Base-by-base conservation (phyloP, 805 yeast species). In the Torulaspora indica region DNA sequence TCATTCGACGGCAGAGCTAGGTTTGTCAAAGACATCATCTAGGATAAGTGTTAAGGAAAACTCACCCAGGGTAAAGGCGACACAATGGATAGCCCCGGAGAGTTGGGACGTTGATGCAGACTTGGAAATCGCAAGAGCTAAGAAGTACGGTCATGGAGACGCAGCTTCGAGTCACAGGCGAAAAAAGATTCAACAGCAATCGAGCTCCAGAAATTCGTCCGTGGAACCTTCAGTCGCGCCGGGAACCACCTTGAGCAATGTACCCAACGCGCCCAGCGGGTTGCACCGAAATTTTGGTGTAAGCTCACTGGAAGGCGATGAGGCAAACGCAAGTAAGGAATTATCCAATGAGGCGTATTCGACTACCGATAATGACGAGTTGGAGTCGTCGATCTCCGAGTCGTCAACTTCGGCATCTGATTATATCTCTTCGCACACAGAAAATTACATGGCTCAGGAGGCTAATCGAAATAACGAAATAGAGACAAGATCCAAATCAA, bases 61-160 rank as follows among this genome's bases (percentile, higher is more conserved):
- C 9, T 38, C 40, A 4, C 36, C 39, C 3, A 38, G 22, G 10
- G 24, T 33, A n/a, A 43, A 43, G 32, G 25, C 29, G 6, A 44
- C 24, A 18, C 58, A 54, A 39, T 78, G 83, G 83, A 65, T 63
- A 20, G 77, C 83, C 4, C 83, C 83, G 2, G 81, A 78, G 43
- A 72, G 77, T 48, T 78, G 83, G 83, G 80, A 77, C 53, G 81
- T 78, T 8, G 76, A 74, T 48, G 48, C 51, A 20, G 49, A 40
- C 34, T 35, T 39, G 4, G 56, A 57, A 47, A 38, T 35, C 38
- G 53, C 59, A 25, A 43, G 54, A 15, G 33, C 53, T 33, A 51
- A 48, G 28, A 43, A 47, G 46, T 22, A 36, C 24, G 20, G 24
- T 24, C 43, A 40, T 28, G 44, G 47, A 3, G 40, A 38, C 3